A percentile compares a stretch with the other conserved stretches of the same genome.
These are phyloP conservation scores for Ceratocystis albifundus DNA, from an alignment of 2,329 filamentous ascomycete genomes.

Conservation along the genomic window DNA sequence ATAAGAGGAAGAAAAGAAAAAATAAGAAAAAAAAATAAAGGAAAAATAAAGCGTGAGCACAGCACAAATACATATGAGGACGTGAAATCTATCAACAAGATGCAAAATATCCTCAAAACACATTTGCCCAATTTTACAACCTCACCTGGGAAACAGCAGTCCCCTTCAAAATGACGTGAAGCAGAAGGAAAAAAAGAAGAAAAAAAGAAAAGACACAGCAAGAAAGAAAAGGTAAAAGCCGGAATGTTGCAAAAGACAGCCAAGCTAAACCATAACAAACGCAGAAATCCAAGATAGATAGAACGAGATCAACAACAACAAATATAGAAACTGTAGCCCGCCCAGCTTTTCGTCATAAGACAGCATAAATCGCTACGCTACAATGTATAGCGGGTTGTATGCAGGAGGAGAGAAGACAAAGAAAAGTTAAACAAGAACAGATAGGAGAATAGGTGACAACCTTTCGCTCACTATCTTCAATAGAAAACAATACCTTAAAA, in stretches of 20 bases:
- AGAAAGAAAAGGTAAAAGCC: neutral
- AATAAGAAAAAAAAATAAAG: neutral
- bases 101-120: constrained; percentile 7
- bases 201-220: neutral
- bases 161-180: neutral
- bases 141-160: neutral
- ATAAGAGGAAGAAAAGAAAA: neutral
- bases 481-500: neutral
- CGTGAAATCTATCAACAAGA: constrained; percentile 4
- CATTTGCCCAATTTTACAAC: neutral
- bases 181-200: neutral
- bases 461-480: neutral
- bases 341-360: too few species aligned
- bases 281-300: too few species aligned
- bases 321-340: too few species aligned
- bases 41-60: neutral
- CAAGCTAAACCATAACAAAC: too few species aligned
- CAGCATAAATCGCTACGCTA: too few species aligned
- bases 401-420: neutral
- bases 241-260: neutral
- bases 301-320: too few species aligned
- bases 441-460: neutral
- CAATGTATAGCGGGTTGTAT: too few species aligned
- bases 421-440: neutral
- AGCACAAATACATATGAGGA: neutral